phyloP scores from a whole-genome alignment of 1,284 basidiomycete genomes.

The Ceratobasidium papillatum region DNA sequence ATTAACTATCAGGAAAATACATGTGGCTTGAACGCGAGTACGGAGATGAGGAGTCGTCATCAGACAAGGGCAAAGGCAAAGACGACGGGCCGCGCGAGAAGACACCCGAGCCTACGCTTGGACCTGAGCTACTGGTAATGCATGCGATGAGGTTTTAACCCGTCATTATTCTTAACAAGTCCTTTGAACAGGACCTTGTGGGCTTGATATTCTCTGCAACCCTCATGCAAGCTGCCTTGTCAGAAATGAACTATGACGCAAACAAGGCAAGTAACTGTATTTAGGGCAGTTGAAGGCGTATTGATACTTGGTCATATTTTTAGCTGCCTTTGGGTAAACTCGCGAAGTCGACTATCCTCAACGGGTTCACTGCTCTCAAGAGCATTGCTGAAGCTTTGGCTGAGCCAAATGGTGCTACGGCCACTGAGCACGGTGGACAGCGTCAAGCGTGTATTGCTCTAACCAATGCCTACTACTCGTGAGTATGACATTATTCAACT shows the following conservation, averaged over 20 bases:
- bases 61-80: conserved; percentile 48
- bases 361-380: conserved; percentile 64
- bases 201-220: conserved; percentile 49
- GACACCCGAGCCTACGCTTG: conserved; percentile 35
- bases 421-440: conserved; percentile 40
- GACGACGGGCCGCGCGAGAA: conserved; percentile 8
- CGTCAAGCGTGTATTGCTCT: conserved; percentile 40
- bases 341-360: conserved; percentile 48
- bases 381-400: conserved; percentile 49
- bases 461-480: conserved; percentile 63
- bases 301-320: background rate
- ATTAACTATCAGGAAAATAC: conserved; percentile 59
- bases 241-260: conserved; percentile 74
- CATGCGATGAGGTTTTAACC: no score
- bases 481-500: conserved; percentile 44
- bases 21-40: conserved; percentile 66
- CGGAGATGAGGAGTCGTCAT: conserved; percentile 52
- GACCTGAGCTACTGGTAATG: conserved; percentile 21
- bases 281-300: background rate
- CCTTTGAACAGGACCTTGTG: background rate
- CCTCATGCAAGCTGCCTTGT: conserved; percentile 64
- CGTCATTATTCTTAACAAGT: background rate
- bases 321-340: conserved; percentile 62
- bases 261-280: conserved; percentile 55
- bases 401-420: conserved; percentile 40